Evolutionary conservation across 805 yeast species (phyloP), one percentile per base, ranked within the genome.

Genomic region (Kazachstania kunashirensis): DNA sequence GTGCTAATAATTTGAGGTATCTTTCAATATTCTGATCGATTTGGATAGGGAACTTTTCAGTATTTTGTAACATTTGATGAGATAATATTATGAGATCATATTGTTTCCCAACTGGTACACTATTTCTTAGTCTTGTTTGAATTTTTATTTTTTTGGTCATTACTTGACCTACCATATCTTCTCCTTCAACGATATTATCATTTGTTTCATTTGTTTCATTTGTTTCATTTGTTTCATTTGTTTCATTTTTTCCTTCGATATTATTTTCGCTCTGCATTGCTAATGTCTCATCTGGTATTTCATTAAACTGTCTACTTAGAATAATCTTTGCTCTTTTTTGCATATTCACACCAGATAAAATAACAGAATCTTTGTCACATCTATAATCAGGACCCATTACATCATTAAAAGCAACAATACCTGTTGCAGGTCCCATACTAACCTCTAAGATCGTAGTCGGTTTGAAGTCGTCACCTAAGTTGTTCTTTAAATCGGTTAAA

Each of bases 381-480:
- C 60, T 55, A 61, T 72, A 81, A 0, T 69, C 69, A 2, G 68
- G 68, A 0, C 83, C 86, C 76, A 84, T 74, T 5, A 43, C 39
- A 49, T 86, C 95, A 52, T 88, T 84, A 36, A 86, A 63, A 0
- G 94, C 97, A 12, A 88, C 61, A 66, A 92, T 76, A 2, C 96
- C 96, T 0, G 94, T 79, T 2, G 85, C 89, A 1, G 98, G 97
- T 0, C 98, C 97, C 52, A 70, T 77, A 0, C 95, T 89, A 11
- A 84, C 73, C 50, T 84, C 94, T 34, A 92, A 64, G 0, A 92
- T 73, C 5, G 73, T 64, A 20, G 68, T 51, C 0, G 96, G 96
- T 16, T 57, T 57, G 62, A 85, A 83, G 33, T 52, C 20, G 3
- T 20, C 50, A 0, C 62, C 63, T 8, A 68, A 55, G 28, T 88